phyloP scores from a whole-genome alignment of 78 protist genomes.

The Blattamonas nauphoetae region DNA sequence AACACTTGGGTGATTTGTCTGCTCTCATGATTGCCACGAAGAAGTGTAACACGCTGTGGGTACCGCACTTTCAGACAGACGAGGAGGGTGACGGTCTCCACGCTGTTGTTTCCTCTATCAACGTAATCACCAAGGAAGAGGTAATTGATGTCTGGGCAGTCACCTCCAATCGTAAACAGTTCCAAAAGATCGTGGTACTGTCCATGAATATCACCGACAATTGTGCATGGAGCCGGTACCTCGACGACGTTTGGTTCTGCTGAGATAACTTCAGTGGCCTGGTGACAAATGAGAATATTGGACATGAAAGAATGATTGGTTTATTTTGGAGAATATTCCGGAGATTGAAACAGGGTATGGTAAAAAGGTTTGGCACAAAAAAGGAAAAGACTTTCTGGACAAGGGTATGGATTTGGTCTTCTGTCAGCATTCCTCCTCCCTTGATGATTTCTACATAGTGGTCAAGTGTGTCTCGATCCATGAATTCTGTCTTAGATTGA shows the following conservation, averaged over 20 bases:
- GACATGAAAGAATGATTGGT: background rate
- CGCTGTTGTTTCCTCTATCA: slow-evolving; percentile 84
- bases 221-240: background rate
- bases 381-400: no score
- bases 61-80: slow-evolving; percentile 63
- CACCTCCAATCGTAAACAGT: slow-evolving; percentile 82
- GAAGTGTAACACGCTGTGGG: slow-evolving; percentile 56
- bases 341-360: no score
- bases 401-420: no score
- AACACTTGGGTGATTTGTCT: slow-evolving; percentile 86
- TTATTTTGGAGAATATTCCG: no score
- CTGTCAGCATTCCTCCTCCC: no score
- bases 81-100: slow-evolving; percentile 75
- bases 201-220: slow-evolving; percentile 14
- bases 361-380: no score
- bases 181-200: slow-evolving; percentile 89
- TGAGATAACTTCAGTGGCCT: background rate
- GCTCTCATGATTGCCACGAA: slow-evolving; percentile 90
- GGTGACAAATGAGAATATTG: background rate
- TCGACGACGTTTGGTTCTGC: background rate
- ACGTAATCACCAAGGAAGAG: slow-evolving; percentile 79
- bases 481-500: no score
- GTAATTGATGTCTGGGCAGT: slow-evolving; percentile 74
- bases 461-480: no score
- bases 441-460: no score